Base-by-base conservation (phyloP, 2,329 filamentous ascomycete genomes). In the Plenodomus biglobosus region DNA sequence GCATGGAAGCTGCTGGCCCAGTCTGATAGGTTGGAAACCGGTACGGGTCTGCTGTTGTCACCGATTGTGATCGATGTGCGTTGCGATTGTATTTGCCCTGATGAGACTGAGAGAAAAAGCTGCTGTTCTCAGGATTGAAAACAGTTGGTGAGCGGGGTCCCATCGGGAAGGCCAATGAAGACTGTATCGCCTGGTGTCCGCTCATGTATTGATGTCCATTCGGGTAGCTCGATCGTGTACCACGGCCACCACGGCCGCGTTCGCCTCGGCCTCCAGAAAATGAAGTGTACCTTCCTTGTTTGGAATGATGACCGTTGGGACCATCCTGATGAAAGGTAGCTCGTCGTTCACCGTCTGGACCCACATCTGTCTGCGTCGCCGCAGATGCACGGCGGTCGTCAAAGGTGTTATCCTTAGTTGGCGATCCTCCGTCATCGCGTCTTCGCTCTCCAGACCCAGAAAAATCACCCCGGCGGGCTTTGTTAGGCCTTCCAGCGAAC, bases 21-120 rank as follows among this genome's bases (percentile, higher is more conserved):
- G 52, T 54, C 37, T 70, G 62, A 42, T 70, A 70, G 19, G 65
- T 55, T 16, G 61, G 59, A 45, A 63, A 69, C 49, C 71, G 75
- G 64, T 81, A 86, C 22, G 71, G 70, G 30, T 80, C 78, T 34
- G 78, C 13, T 3, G 27, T 78, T 2, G 83, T 80, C 58, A 86
- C 79, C 1, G 84, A 86, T 54, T 85, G 83, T 20, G 85, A 84
- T 45, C 84, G 78, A 50, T 80, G 70, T 40, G 75, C 75, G 45
- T 69, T 71, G 57, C 78, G 76, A 42, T 82, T 76, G 56, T 77
- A 79, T 49, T 75, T 75, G 50, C 58, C 46, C 42, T 54, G 65
- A 34, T 54, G 65, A 34, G 59, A 62, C 59, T 56, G 41, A 8
- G 61, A 44, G 54, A 70, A 70, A 43, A 64, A 72, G 30, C 58